phyloP scores from a whole-genome alignment of 768 basidiomycete genomes.

The Pilatotrama ljubarskyi region DNA sequence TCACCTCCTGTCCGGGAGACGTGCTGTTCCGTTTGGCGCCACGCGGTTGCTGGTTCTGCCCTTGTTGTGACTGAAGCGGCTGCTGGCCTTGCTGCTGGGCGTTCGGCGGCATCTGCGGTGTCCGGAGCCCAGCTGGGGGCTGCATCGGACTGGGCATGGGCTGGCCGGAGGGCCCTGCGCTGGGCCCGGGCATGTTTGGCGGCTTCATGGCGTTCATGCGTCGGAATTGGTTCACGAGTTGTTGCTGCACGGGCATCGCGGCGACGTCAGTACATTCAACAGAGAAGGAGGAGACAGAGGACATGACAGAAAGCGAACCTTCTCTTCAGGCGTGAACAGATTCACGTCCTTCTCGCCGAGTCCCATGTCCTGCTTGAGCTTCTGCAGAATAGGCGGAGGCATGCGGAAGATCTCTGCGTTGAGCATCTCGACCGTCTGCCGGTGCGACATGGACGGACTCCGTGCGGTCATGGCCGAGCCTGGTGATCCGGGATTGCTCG shows the following conservation, averaged over 20 bases:
- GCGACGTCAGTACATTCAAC: background rate
- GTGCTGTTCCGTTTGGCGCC: conserved; percentile 36
- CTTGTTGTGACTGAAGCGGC: conserved; percentile 20
- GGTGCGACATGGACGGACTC: conserved; percentile 57
- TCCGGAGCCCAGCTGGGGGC: conserved; percentile 38
- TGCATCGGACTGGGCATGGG: conserved; percentile 37
- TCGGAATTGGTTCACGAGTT: conserved; percentile 15
- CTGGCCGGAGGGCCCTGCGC: conserved; percentile 26
- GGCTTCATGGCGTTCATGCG: conserved; percentile 3
- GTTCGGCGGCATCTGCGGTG: conserved; percentile 18
- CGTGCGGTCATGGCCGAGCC: conserved; percentile 48
- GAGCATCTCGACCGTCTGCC: conserved; percentile 36
- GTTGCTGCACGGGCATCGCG: conserved; percentile 15
- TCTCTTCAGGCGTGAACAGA: conserved; percentile 52
- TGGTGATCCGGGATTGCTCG: conserved; percentile 61
- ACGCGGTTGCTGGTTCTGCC: conserved; percentile 25
- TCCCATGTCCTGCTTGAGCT: conserved; percentile 45
- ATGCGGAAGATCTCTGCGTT: conserved; percentile 46
- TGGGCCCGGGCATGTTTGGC: conserved; percentile 8
- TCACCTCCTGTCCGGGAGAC: conserved; percentile 37
- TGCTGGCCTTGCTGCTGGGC: conserved; percentile 25
- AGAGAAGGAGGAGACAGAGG: background rate
- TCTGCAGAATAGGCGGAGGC: conserved; percentile 34
- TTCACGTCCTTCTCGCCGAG: conserved; percentile 47
- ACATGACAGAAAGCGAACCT: conserved; percentile 43